Percentiles rank a stretch among this genome's conserved stretches.
These are phyloP conservation scores for Moelleriella libera DNA, from an alignment of 2,329 filamentous ascomycete genomes.

Conservation along the genomic window DNA sequence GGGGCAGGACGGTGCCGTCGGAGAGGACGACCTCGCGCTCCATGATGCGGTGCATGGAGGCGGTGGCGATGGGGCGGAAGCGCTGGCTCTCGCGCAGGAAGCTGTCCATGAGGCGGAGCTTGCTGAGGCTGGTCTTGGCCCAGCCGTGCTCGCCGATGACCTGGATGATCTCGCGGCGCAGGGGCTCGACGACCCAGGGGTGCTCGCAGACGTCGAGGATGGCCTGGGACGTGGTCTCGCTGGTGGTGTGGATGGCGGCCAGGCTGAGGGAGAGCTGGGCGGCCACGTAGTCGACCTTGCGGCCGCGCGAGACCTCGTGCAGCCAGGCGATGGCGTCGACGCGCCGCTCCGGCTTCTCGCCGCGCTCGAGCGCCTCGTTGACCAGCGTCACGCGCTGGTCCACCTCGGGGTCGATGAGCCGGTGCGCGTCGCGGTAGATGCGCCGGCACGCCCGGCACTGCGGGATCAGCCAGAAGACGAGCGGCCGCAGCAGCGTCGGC, in stretches of 20 bases:
- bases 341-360: conserved; percentile 13
- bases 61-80: conserved; percentile 22
- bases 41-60: conserved; percentile 2
- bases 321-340: conserved; percentile 40
- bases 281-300: conserved; percentile 4
- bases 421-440: not conserved
- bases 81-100: conserved; percentile 33
- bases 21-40: conserved; percentile 3
- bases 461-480: conserved; percentile 14
- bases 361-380: not conserved
- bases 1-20: conserved; percentile 4
- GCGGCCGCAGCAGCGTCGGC: conserved; percentile 27
- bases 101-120: conserved; percentile 29
- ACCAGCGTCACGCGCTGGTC: not conserved
- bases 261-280: conserved; percentile 17
- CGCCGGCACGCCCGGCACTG: not conserved
- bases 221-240: conserved; percentile 10
- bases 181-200: conserved; percentile 17
- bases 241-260: conserved; percentile 40
- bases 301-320: conserved; percentile 25
- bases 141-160: conserved; percentile 1
- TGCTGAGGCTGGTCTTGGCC: conserved; percentile 6
- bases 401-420: not conserved
- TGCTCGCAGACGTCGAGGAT: conserved; percentile 22
- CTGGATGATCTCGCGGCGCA: conserved; percentile 25